A percentile compares a stretch with the other conserved stretches of the same genome.
phyloP scores from a whole-genome alignment of 2,329 filamentous ascomycete species.

The Venturia nashicola region DNA sequence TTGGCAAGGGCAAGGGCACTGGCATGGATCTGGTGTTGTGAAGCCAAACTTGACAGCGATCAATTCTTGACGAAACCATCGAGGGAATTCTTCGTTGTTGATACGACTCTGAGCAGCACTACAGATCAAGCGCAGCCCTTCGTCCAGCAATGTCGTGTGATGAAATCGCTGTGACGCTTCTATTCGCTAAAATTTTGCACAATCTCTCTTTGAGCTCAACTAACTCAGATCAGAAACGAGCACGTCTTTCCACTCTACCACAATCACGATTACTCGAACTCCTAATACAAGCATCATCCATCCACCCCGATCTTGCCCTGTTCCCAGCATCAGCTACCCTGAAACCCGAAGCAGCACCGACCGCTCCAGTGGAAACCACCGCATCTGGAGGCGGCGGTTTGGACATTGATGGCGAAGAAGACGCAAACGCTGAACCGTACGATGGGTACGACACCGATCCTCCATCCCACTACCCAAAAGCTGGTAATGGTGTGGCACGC shows the following conservation, averaged over 20 bases:
- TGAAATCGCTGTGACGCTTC: neutral
- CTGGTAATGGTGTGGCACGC: constrained; percentile 45
- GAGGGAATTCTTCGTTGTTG: neutral
- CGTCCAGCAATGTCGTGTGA: neutral
- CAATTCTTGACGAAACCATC: too few species aligned
- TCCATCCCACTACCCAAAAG: constrained; percentile 47
- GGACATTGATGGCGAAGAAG: constrained; percentile 22
- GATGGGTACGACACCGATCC: constrained; percentile 42
- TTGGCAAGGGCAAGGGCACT: neutral
- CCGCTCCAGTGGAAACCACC: neutral
- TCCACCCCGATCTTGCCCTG: constrained; percentile 53
- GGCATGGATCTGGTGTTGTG: neutral
- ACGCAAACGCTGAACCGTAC: constrained; percentile 22
- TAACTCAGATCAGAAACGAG: constrained; percentile 38
- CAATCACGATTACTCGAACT: constrained; percentile 51
- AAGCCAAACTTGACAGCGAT: too few species aligned
- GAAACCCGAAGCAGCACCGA: constrained; percentile 17
- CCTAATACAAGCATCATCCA: constrained; percentile 47
- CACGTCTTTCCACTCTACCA: constrained; percentile 50
- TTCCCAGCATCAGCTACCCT: constrained; percentile 30
- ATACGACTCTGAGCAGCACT: neutral
- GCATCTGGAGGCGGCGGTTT: neutral
- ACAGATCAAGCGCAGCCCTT: neutral
- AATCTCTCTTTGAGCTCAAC: neutral
- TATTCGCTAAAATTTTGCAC: neutral